Conservation (phyloP, 352 stramenopile genomes). For the Pythium utonaiense region DNA sequence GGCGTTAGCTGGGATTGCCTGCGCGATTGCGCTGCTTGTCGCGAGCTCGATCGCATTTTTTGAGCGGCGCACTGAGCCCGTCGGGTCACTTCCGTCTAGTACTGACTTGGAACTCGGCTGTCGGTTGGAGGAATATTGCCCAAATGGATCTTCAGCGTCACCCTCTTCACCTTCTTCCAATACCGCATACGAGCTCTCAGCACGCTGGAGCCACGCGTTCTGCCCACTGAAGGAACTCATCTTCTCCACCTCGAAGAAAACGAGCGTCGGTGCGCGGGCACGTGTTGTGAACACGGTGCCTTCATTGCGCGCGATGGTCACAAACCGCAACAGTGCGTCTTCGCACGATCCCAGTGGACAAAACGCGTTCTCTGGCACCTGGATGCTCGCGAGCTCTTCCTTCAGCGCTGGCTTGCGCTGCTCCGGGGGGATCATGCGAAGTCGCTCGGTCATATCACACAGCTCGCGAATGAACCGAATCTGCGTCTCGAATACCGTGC, state of each 20-base stretch:
- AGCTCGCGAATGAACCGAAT: slow-evolving; percentile 70
- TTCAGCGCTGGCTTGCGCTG: slow-evolving; percentile 60
- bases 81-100: not conserved
- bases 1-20: slow-evolving; percentile 53
- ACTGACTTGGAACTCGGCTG: not conserved
- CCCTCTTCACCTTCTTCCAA: slow-evolving; percentile 13
- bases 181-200: slow-evolving; percentile 2
- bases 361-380: slow-evolving; percentile 55
- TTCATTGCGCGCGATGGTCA: slow-evolving; percentile 62
- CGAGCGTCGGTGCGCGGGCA: slow-evolving; percentile 72
- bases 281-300: slow-evolving; percentile 86
- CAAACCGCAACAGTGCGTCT: slow-evolving; percentile 53
- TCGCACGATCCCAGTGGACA: slow-evolving; percentile 69
- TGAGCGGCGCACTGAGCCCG: not conserved
- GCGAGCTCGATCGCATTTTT: slow-evolving; percentile 73
- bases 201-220: slow-evolving; percentile 54
- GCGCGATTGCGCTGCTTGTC: slow-evolving; percentile 69
- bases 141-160: slow-evolving; percentile 7
- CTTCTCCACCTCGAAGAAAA: slow-evolving; percentile 83
- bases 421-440: slow-evolving; percentile 50
- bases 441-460: slow-evolving; percentile 70
- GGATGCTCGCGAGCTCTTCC: slow-evolving; percentile 54
- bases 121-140: not conserved
- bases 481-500: slow-evolving; percentile 58
- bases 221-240: slow-evolving; percentile 34